phyloP scores from a whole-genome alignment of 1,284 basidiomycete genomes.

The Inonotus hispidus region DNA sequence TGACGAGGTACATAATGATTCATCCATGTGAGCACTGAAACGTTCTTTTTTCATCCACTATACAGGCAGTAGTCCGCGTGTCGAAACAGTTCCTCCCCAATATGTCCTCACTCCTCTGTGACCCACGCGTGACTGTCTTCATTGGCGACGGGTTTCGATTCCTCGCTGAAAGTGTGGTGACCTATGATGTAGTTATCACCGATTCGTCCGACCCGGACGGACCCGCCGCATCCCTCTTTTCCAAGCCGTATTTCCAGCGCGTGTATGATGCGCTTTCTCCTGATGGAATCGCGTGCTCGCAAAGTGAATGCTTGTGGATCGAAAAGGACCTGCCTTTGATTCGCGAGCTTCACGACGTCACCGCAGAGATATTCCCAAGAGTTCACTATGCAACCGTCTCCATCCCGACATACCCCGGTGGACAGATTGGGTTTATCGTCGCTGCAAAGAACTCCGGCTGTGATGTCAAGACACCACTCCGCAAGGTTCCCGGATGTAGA shows the following conservation, averaged over 20 bases:
- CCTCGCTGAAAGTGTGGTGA: constrained; percentile 82
- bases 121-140: constrained; percentile 82
- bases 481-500: constrained; percentile 63
- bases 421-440: constrained; percentile 95
- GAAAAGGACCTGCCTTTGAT: constrained; percentile 78
- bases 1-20: constrained; percentile 63
- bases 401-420: constrained; percentile 96
- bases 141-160: constrained; percentile 98
- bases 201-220: constrained; percentile 99
- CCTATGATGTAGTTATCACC: constrained; percentile 98
- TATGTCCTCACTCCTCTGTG: constrained; percentile 84
- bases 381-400: constrained; percentile 94
- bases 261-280: constrained; percentile 86
- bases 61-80: constrained; percentile 88
- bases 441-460: constrained; percentile 77
- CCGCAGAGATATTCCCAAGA: constrained; percentile 75
- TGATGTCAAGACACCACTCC: constrained; percentile 65
- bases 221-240: constrained; percentile 91
- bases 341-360: constrained; percentile 69
- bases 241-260: constrained; percentile 96
- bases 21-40: no score
- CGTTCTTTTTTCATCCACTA: neutral
- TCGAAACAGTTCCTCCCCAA: constrained; percentile 92
- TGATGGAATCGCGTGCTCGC: constrained; percentile 93
- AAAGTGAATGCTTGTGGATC: constrained; percentile 95